Conservation (phyloP, 108 stramenopile genomes). For the Fragilaria crotonensis region DNA sequence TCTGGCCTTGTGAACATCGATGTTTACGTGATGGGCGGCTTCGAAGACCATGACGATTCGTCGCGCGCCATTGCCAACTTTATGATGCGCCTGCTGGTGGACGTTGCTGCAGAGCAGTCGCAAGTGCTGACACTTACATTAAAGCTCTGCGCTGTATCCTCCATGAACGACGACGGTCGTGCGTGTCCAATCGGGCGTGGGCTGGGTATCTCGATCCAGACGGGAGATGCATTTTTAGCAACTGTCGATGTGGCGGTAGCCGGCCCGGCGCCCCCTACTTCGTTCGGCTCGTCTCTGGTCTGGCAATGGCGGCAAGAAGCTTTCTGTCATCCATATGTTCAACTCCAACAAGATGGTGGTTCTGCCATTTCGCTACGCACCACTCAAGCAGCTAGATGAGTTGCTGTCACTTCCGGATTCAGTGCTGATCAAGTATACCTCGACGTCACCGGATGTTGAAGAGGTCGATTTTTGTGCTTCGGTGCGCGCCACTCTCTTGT, state of each 20-base stretch:
- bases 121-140: slow-evolving; percentile 39
- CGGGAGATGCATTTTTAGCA: slow-evolving; percentile 57
- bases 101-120: slow-evolving; percentile 29
- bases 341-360: slow-evolving; percentile 25
- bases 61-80: slow-evolving; percentile 49
- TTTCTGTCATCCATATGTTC: slow-evolving; percentile 38
- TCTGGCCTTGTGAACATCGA: slow-evolving; percentile 30
- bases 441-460: slow-evolving; percentile 71
- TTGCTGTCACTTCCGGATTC: slow-evolving; percentile 50
- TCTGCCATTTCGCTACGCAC: slow-evolving; percentile 41
- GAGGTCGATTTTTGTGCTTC: slow-evolving; percentile 52
- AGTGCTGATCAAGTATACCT: slow-evolving; percentile 41
- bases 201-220: slow-evolving; percentile 39
- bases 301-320: slow-evolving; percentile 2
- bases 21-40: slow-evolving; percentile 77
- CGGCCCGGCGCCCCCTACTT: slow-evolving; percentile 49
- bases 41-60: slow-evolving; percentile 40
- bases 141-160: slow-evolving; percentile 52
- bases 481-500: slow-evolving; percentile 31
- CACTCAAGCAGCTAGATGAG: slow-evolving; percentile 27
- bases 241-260: slow-evolving; percentile 18
- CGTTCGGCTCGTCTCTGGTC: slow-evolving; percentile 59
- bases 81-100: slow-evolving; percentile 45
- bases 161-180: slow-evolving; percentile 45
- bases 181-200: slow-evolving; percentile 61